phyloP scores from a whole-genome alignment of 495 filamentous ascomycete genomes.

The Hypoxylon rickii region DNA sequence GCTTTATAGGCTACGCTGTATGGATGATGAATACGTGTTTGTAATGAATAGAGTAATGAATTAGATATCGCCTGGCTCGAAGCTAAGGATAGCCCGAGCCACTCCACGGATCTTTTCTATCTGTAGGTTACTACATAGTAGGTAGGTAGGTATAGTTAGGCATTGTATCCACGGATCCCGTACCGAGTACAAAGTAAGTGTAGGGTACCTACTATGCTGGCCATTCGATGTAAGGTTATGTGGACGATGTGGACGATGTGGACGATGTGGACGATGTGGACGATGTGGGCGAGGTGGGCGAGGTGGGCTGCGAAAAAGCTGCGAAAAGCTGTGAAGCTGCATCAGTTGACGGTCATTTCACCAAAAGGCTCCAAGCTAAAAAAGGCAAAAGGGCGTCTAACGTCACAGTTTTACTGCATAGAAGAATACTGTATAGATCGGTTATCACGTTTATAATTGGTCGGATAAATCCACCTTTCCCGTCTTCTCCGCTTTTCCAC shows the following conservation, averaged over 20 bases:
- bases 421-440: background rate
- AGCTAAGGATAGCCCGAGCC: no score
- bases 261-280: no score
- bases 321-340: no score
- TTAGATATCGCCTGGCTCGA: no score
- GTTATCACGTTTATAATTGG: conserved; percentile 10
- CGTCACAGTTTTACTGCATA: background rate
- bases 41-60: conserved; percentile 27
- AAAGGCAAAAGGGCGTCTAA: conserved; percentile 3
- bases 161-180: no score
- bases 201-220: background rate
- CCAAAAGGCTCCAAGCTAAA: conserved; percentile 13
- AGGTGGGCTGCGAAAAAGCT: conserved; percentile 7
- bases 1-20: no score
- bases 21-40: conserved; percentile 30
- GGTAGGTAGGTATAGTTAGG: no score
- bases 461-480: conserved; percentile 27
- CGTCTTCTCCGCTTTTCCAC: conserved; percentile 18
- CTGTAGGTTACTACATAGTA: no score
- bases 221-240: conserved; percentile 6
- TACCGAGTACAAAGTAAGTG: no score
- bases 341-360: conserved; percentile 14
- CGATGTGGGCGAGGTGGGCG: no score
- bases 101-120: no score
- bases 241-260: no score